phyloP scores from a whole-genome alignment of 106 monocot species.

The Allium cepa region DNA sequence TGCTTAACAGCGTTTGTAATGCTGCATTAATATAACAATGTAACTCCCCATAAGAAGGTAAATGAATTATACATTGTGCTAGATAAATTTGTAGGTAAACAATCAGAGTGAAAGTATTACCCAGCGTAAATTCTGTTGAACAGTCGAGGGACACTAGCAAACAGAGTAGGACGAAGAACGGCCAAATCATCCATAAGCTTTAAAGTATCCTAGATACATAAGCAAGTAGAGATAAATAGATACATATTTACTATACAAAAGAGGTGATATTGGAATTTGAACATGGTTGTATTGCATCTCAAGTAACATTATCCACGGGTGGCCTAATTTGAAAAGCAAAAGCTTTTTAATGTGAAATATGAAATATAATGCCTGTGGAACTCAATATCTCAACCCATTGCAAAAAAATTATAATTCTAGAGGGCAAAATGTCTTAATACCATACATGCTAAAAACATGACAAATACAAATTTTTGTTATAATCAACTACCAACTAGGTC shows the following conservation, averaged over 20 bases:
- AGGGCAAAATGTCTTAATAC: too few species aligned
- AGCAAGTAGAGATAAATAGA: background rate
- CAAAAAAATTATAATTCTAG: too few species aligned
- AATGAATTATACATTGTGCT: background rate
- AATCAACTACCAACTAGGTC: too few species aligned
- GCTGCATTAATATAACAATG: conserved; percentile 18
- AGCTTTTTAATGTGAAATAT: background rate
- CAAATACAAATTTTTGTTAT: too few species aligned
- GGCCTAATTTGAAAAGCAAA: background rate
- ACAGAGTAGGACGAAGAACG: conserved; percentile 73
- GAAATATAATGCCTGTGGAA: background rate
- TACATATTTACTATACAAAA: background rate
- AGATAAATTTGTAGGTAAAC: background rate
- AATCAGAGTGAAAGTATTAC: conserved; percentile 27
- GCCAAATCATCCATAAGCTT: conserved; percentile 97
- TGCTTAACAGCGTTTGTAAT: conserved; percentile 88
- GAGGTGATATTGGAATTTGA: background rate
- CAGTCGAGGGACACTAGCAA: conserved; percentile 86
- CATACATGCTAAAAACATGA: too few species aligned
- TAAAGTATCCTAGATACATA: conserved; percentile 64
- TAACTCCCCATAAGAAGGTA: background rate
- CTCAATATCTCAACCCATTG: too few species aligned
- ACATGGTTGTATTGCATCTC: background rate
- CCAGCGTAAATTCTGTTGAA: conserved; percentile 97
- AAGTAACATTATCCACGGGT: background rate